phyloP scores from a whole-genome alignment of 2,329 filamentous ascomycete species.

The Aspergillus awamori region DNA sequence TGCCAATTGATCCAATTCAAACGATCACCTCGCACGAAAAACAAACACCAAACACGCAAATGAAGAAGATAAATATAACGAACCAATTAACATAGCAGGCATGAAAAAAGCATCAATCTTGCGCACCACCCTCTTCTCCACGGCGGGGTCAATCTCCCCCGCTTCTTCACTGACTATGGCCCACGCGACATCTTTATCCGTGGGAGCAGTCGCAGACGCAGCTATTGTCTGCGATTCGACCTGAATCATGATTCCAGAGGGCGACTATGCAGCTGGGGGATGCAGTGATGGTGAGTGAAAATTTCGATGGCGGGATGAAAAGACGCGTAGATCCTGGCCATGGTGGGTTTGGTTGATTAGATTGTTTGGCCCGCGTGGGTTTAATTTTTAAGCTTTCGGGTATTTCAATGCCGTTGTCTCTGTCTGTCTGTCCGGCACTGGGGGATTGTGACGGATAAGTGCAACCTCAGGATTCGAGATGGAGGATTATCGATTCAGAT shows the following conservation, averaged over 20 bases:
- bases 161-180: conserved; percentile 16
- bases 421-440: too few relatives aligned
- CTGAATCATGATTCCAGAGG: conserved; percentile 1
- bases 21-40: not conserved
- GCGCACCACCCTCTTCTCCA: conserved; percentile 13
- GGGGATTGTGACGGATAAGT: too few relatives aligned
- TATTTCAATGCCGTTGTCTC: too few relatives aligned
- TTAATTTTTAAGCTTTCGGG: too few relatives aligned
- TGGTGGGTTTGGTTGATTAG: too few relatives aligned
- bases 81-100: conserved; percentile 60
- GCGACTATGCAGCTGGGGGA: not conserved
- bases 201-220: not conserved
- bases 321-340: not conserved
- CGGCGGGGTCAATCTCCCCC: conserved; percentile 13
- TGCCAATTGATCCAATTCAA: not conserved
- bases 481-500: too few relatives aligned
- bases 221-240: not conserved
- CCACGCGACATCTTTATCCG: conserved; percentile 1
- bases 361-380: too few relatives aligned
- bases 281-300: not conserved
- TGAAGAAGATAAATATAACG: not conserved
- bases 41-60: not conserved
- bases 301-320: not conserved
- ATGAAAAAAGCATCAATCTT: conserved; percentile 20
- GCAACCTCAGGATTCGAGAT: too few relatives aligned